These are phyloP conservation scores for Cryptomeria japonica DNA, from an alignment of 75 land plant genomes.

Conservation along the genomic window DNA sequence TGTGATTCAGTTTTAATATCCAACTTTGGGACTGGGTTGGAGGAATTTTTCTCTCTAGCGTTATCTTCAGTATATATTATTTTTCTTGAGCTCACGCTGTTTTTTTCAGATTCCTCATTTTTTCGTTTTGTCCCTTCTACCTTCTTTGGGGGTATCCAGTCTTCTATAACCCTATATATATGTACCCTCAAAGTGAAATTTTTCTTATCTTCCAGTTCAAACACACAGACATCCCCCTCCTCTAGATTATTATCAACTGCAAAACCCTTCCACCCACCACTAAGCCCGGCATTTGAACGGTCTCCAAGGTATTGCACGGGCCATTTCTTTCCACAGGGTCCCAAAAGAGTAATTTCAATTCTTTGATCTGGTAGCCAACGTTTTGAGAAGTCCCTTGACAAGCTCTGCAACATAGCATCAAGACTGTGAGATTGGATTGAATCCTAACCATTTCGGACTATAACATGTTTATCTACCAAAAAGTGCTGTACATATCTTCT, in stretches of 20 bases:
- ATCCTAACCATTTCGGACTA: not conserved
- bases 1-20: not conserved
- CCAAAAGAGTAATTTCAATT: not conserved
- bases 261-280: slow-evolving; percentile 51
- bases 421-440: not conserved
- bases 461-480: not conserved
- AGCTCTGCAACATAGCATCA: not conserved
- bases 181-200: slow-evolving; percentile 16
- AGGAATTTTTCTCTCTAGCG: not conserved
- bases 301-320: slow-evolving; percentile 17
- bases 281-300: slow-evolving; percentile 18
- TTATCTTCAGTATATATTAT: not conserved
- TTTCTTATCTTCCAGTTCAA: slow-evolving; percentile 29
- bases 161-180: slow-evolving; percentile 29
- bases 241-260: slow-evolving; percentile 31
- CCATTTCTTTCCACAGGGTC: slow-evolving; percentile 31
- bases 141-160: not conserved
- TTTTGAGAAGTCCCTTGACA: not conserved
- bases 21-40: not conserved
- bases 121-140: not conserved
- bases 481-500: too few species aligned
- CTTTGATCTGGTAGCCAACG: slow-evolving; percentile 1
- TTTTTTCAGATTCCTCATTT: not conserved
- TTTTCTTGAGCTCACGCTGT: not conserved
- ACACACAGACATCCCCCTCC: slow-evolving; percentile 54